Conservation (phyloP, 257 asterid genomes). For the Lycium ferocissimum region DNA sequence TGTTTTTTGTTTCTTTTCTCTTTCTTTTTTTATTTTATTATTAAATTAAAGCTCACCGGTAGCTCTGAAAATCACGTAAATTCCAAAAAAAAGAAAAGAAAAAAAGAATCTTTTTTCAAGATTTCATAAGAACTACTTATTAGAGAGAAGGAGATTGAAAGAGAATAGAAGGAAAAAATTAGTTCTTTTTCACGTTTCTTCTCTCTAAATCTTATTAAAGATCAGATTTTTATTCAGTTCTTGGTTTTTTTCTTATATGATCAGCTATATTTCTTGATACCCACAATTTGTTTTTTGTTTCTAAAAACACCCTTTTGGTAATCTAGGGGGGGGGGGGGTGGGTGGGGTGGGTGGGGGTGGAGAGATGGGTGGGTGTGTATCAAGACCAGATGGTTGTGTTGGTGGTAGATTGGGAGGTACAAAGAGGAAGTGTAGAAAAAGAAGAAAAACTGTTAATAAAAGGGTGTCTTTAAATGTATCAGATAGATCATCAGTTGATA, state of each 20-base stretch:
- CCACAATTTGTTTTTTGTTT: background rate
- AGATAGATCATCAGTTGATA: conserved; percentile 56
- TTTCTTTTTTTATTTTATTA: background rate
- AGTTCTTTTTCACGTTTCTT: conserved; percentile 43
- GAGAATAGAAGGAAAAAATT: background rate
- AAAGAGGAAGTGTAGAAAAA: conserved; percentile 55
- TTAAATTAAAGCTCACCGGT: background rate
- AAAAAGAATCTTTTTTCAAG: conserved; percentile 8
- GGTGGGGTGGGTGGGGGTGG: too few relatives aligned
- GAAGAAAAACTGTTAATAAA: conserved; percentile 51
- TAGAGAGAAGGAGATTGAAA: conserved; percentile 20
- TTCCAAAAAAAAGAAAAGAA: background rate
- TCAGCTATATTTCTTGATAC: background rate
- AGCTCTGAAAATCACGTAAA: conserved; percentile 46
- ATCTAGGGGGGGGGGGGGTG: conserved; percentile 1
- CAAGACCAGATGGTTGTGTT: conserved; percentile 68
- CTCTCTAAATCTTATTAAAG: conserved; percentile 32
- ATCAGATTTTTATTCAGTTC: conserved; percentile 1
- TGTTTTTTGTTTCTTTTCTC: background rate
- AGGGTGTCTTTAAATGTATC: conserved; percentile 54
- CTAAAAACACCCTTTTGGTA: background rate
- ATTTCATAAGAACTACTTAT: background rate
- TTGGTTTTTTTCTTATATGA: background rate
- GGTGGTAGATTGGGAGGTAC: conserved; percentile 53
- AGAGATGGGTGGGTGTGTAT: conserved; percentile 89